Base-by-base conservation (phyloP, 441 rosid genomes). In the Aleurites moluccanus region DNA sequence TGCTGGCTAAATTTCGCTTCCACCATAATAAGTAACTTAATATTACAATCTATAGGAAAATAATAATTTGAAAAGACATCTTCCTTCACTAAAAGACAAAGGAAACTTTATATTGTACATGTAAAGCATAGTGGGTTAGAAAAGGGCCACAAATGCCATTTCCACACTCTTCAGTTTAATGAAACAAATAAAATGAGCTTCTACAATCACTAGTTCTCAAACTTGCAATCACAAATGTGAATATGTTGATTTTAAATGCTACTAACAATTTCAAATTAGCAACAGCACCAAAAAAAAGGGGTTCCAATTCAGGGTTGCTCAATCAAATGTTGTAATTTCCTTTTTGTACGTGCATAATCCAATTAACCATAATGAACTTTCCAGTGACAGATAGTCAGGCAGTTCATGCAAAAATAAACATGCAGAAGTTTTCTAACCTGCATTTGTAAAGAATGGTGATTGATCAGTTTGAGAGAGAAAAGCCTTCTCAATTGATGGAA, bases 381-480 rank as follows among this genome's bases (percentile, higher is more conserved):
- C n/a, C n/a, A 74, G 63, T 13, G 61, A n/a, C n/a, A 68, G 35
- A 63, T n/a, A 63, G 3, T 3, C 23, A 13, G 52, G 52, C 13
- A 57, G 23, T 3, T 44, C 11, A 53, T 55, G 44, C 10, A 66
- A 64, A 57, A 56, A 57, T 13, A 20, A 47, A 42, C 44, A 28
- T 16, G 15, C 15, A 68, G 5, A 67, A 59, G 68, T 49, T 64
- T 53, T 56, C 83, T 45, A 73, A 96, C 99, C 98, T 81, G 92
- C 56, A 73, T 79, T 82, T 65, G 83, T 77, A 77, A 79, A 88
- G 79, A 88, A 85, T 9, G 75, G 77, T 10, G 91, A 82, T 77
- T 89, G 97, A 79, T 85, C 77, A 67, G 89, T 88, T 82, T 92
- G 99, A 69, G 93, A 89, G 30, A 92, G 86, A 68, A 96, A 80